phyloP scores from a whole-genome alignment of 805 yeast species.

The Saturnispora bothae region DNA sequence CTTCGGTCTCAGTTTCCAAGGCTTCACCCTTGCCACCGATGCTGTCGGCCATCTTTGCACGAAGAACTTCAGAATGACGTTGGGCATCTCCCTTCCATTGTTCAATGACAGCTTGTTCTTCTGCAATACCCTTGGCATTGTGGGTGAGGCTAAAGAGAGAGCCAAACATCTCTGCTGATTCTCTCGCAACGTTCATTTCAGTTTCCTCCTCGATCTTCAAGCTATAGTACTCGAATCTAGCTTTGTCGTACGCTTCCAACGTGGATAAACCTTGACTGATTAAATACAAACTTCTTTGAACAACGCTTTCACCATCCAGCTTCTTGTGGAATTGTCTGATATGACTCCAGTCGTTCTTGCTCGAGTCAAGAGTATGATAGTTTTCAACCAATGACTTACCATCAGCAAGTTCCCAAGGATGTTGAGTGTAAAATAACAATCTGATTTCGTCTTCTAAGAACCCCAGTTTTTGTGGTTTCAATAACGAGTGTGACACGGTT shows the following conservation, averaged over 20 bases:
- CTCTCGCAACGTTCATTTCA: slow-evolving; percentile 58
- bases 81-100: slow-evolving; percentile 66
- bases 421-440: slow-evolving; percentile 75
- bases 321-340: slow-evolving; percentile 64
- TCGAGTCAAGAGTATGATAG: slow-evolving; percentile 41
- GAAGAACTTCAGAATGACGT: slow-evolving; percentile 46
- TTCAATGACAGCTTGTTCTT: slow-evolving; percentile 62
- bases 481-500: slow-evolving; percentile 25
- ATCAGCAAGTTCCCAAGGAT: slow-evolving; percentile 96
- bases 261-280: slow-evolving; percentile 31
- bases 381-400: slow-evolving; percentile 79
- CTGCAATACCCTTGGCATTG: slow-evolving; percentile 55
- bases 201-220: slow-evolving; percentile 77
- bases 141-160: slow-evolving; percentile 55
- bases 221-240: slow-evolving; percentile 81
- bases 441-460: slow-evolving; percentile 76
- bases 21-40: slow-evolving; percentile 15
- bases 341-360: slow-evolving; percentile 61
- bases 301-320: slow-evolving; percentile 83
- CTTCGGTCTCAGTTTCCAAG: slow-evolving; percentile 17
- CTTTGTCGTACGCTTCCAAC: slow-evolving; percentile 68
- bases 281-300: slow-evolving; percentile 59
- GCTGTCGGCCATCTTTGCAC: slow-evolving; percentile 32
- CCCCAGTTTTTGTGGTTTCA: slow-evolving; percentile 41
- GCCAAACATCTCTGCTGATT: slow-evolving; percentile 82